A percentile compares a stretch with the other conserved stretches of the same genome.
Conservation (phyloP, 352 stramenopile species). For the Globisporangium cederbergense region DNA sequence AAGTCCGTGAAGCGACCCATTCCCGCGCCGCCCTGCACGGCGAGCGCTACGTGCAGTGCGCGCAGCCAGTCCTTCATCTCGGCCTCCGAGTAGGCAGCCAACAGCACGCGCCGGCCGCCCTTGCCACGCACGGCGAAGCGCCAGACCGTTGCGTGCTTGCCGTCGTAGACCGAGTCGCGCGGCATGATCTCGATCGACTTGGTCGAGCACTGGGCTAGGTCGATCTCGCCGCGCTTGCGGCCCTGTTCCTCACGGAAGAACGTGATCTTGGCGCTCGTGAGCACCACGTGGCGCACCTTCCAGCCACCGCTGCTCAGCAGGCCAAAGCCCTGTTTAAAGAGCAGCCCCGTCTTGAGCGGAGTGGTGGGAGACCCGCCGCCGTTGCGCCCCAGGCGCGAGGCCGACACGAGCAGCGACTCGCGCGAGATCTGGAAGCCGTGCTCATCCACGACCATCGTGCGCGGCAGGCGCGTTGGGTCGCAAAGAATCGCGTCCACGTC, state of each 20-base stretch:
- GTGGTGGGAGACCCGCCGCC: constrained; percentile 15
- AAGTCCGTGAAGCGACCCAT: constrained; percentile 68
- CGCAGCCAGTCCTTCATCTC: constrained; percentile 87
- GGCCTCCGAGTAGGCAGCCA: constrained; percentile 72
- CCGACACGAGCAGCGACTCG: constrained; percentile 47
- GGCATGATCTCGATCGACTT: constrained; percentile 85
- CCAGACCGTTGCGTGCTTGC: constrained; percentile 75
- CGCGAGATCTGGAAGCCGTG: constrained; percentile 55
- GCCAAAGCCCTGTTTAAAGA: constrained; percentile 76
- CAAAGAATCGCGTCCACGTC: constrained; percentile 65
- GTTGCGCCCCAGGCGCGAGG: constrained; percentile 25
- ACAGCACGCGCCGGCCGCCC: constrained; percentile 50
- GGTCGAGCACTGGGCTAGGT: constrained; percentile 55
- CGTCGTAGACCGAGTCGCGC: constrained; percentile 74
- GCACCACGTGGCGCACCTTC: constrained; percentile 74
- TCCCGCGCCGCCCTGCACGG: constrained; percentile 40
- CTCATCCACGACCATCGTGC: constrained; percentile 68
- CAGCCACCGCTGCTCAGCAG: constrained; percentile 51
- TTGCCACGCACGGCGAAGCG: constrained; percentile 71
- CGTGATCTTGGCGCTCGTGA: constrained; percentile 63
- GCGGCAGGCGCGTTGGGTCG: constrained; percentile 45
- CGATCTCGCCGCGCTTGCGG: constrained; percentile 62
- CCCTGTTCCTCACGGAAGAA: constrained; percentile 76
- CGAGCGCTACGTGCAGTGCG: constrained; percentile 71
- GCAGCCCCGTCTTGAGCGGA: constrained; percentile 64